These are phyloP conservation scores for Rhododendron simsii DNA, from an alignment of 148 eudicot genomes.

Conservation along the genomic window DNA sequence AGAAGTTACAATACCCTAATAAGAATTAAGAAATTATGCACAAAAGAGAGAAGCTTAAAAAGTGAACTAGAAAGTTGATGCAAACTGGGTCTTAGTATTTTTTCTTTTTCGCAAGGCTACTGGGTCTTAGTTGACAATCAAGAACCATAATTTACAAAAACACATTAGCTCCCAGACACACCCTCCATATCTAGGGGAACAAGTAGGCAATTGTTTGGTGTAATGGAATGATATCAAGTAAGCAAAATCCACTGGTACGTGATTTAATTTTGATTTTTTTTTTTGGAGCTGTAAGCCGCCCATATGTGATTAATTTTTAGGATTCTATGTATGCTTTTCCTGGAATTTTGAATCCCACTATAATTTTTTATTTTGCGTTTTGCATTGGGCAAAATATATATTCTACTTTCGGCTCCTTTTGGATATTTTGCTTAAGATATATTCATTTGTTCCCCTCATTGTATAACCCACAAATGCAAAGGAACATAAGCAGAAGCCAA, in stretches of 20 bases:
- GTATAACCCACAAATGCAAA: background rate
- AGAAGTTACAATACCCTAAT: background rate
- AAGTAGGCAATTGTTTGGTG: background rate
- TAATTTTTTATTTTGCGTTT: background rate
- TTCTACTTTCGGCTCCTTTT: background rate
- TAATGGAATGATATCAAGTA: background rate
- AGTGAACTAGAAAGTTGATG: background rate
- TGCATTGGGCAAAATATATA: background rate
- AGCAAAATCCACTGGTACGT: background rate
- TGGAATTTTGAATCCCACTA: slow-evolving; percentile 3
- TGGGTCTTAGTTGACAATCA: background rate
- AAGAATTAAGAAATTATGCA: background rate
- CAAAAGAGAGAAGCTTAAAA: background rate
- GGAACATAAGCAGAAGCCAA: background rate
- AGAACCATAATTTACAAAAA: background rate
- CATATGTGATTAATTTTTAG: background rate
- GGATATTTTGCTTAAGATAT: background rate
- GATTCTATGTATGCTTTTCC: background rate
- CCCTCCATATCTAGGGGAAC: background rate
- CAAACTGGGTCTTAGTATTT: background rate
- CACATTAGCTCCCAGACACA: background rate
- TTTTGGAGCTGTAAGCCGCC: background rate
- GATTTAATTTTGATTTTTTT: background rate
- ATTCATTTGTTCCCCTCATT: background rate
- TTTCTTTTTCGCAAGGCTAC: background rate